A percentile compares a stretch with the other conserved stretches of the same genome.
Evolutionary conservation across 257 asterid species (phyloP).

Genomic region (Solanum chaucha): DNA sequence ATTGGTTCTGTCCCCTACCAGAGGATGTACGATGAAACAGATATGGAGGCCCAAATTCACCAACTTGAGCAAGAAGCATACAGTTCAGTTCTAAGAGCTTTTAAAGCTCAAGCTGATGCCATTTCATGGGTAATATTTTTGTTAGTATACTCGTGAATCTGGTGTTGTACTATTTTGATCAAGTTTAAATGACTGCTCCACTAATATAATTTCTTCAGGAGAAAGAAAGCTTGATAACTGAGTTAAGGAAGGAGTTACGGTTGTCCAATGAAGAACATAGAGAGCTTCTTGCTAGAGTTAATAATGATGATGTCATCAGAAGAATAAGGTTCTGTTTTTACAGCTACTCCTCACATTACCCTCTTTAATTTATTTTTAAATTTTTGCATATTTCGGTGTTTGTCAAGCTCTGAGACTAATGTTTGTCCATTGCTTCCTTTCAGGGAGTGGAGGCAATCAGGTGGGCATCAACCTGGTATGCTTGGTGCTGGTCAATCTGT

Average conservation of each 20-base stretch:
- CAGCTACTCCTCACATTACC: neutral
- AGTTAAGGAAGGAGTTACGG: slow-evolving; percentile 83
- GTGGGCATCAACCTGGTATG: slow-evolving; percentile 25
- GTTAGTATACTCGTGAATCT: slow-evolving; percentile 9
- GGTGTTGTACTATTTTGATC: slow-evolving; percentile 15
- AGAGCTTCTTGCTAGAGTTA: slow-evolving; percentile 71
- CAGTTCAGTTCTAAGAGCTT: slow-evolving; percentile 78
- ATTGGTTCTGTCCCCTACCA: slow-evolving; percentile 48
- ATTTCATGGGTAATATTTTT: slow-evolving; percentile 65
- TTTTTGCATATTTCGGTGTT: neutral
- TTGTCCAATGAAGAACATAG: slow-evolving; percentile 88
- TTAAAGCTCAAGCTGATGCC: slow-evolving; percentile 94
- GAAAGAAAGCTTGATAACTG: slow-evolving; percentile 85
- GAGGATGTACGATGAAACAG: slow-evolving; percentile 41
- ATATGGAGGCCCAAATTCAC: slow-evolving; percentile 79
- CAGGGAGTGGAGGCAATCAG: slow-evolving; percentile 63
- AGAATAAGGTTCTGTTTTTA: slow-evolving; percentile 58
- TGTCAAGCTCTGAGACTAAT: neutral
- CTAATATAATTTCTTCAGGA: slow-evolving; percentile 52
- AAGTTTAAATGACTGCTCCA: slow-evolving; percentile 17
- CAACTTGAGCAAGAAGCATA: slow-evolving; percentile 95
- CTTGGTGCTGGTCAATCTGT: slow-evolving; percentile 39
- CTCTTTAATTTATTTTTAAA: neutral
- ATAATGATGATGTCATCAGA: slow-evolving; percentile 66
- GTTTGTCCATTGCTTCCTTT: neutral